Evolutionary conservation across 805 yeast genomes (phyloP).

Genomic region (Nakazawaea anatomiae): DNA sequence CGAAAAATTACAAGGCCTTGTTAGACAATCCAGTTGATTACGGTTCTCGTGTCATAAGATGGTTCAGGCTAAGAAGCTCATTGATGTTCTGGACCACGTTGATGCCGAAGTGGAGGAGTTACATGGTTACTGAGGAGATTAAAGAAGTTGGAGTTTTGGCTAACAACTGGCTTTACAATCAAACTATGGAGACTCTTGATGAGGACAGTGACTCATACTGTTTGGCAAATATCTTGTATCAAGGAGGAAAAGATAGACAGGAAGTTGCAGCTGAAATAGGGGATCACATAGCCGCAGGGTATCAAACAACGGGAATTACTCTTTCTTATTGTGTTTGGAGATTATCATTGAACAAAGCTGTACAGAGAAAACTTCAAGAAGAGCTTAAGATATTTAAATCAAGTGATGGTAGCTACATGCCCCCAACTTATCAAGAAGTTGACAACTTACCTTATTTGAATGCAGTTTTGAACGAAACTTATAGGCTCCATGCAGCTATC

Average conservation of each 20-base stretch:
- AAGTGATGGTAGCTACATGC: conserved; percentile 18
- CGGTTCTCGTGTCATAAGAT: conserved; percentile 33
- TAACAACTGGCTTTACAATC: conserved; percentile 32
- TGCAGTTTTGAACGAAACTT: conserved; percentile 53
- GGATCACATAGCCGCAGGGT: conserved; percentile 64
- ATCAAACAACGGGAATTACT: conserved; percentile 59
- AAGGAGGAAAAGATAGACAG: conserved; percentile 3
- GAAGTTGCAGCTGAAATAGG: conserved; percentile 34
- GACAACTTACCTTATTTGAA: conserved; percentile 46
- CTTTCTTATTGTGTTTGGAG: conserved; percentile 48
- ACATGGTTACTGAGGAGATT: conserved; percentile 35
- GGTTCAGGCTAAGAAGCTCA: conserved; percentile 38
- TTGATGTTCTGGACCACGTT: conserved; percentile 56
- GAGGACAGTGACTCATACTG: conserved; percentile 3
- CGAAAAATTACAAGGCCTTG: conserved; percentile 35
- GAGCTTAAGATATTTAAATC: conserved; percentile 30
- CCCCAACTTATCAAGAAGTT: conserved; percentile 29
- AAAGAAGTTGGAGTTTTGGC: conserved; percentile 27
- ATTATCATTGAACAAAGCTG: conserved; percentile 31
- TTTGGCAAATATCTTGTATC: conserved; percentile 4
- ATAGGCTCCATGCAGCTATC: conserved; percentile 52
- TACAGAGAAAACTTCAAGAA: conserved; percentile 37
- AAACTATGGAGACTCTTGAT: conserved; percentile 13
- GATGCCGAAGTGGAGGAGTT: conserved; percentile 41
- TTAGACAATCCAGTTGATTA: conserved; percentile 23